Evolutionary conservation across 306 rosid genomes (phyloP), one percentile per base, ranked within the genome.

Genomic region (Trichosanthes cucumerina): DNA sequence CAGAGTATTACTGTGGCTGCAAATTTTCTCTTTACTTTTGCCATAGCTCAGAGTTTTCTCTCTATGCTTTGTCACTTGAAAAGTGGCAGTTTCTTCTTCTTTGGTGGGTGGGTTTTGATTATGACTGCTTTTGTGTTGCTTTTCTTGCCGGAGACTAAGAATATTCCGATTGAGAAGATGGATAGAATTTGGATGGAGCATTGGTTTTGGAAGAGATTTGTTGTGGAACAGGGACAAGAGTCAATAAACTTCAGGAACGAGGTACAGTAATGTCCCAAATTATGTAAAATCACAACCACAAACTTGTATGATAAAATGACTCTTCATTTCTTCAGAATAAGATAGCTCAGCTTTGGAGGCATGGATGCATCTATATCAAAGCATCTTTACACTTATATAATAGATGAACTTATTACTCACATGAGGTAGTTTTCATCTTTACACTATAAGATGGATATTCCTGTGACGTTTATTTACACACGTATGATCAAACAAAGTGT

Each of bases 111-210:
- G 82, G 78, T 71, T 28, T 18, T 56, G 34, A 28, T 69, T 76
- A 80, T 80, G 82, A 57, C 82, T 38, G 58, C 18, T 12, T 80
- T 70, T 57, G 71, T 57, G 70, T 71, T 34, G 43, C 46, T 79
- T 15, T 79, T 79, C 38, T 56, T 69, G 18, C 76, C 76, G n/a
- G 80, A 77, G 71, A 77, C 70, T 58, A 77, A 58, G 69, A 41
- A 58, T 28, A 80, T 90, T 23, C 92, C 95, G 0, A 82, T 90
- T 49, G 92, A 90, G 68, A 83, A 86, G 78, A 90, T 90, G 95
- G 90, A 90, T 14, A 75, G 15, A 9, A 86, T 90, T n/a, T 90
- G 96, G 92, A 78, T 50, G 54, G 81, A 86, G 34, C 92, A 88
- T 44, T 84, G 86, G 81, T 87, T 87, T 87, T 90, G 91, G 96